A percentile compares a stretch with the other conserved stretches of the same genome.
Conservation (phyloP, 768 basidiomycete species). For the Pleurotus platypus region DNA sequence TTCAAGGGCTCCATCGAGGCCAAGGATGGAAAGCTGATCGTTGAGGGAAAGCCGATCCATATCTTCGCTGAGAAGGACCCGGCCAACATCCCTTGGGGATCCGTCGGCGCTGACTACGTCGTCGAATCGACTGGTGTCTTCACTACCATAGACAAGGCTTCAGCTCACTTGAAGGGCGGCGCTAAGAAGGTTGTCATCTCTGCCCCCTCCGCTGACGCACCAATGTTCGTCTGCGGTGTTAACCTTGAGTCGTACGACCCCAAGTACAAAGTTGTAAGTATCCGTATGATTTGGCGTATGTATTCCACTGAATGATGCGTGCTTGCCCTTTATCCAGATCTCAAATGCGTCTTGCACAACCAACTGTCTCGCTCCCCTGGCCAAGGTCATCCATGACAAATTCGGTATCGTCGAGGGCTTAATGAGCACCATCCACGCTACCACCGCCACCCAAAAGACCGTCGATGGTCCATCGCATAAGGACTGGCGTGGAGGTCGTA, state of each 20-base stretch:
- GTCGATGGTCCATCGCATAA: constrained; percentile 93
- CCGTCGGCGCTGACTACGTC: constrained; percentile 84
- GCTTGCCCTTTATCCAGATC: constrained; percentile 42
- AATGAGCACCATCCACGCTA: constrained; percentile 98
- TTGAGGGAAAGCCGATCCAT: constrained; percentile 74
- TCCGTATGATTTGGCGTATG: too few relatives aligned
- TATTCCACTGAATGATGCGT: too few relatives aligned
- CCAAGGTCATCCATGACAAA: constrained; percentile 97
- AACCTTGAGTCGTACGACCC: constrained; percentile 92
- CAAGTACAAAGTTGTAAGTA: constrained; percentile 77
- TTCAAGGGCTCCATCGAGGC: constrained; percentile 82
- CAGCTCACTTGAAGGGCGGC: constrained; percentile 93
- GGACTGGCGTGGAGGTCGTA: constrained; percentile 97
- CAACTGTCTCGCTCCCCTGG: constrained; percentile 97
- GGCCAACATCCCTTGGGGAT: constrained; percentile 77
- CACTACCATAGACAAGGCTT: constrained; percentile 93
- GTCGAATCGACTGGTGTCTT: constrained; percentile 99
- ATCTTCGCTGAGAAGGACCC: constrained; percentile 89
- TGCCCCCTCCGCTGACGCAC: constrained; percentile 92
- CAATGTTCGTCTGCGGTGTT: constrained; percentile 94
- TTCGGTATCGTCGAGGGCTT: constrained; percentile 95
- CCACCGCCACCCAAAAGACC: constrained; percentile 94
- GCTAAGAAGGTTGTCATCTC: constrained; percentile 99
- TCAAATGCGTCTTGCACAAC: constrained; percentile 99
- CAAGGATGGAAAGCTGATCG: constrained; percentile 86